Evolutionary conservation across 1,284 basidiomycete genomes (phyloP).

Genomic region (Coniferiporia weirii): DNA sequence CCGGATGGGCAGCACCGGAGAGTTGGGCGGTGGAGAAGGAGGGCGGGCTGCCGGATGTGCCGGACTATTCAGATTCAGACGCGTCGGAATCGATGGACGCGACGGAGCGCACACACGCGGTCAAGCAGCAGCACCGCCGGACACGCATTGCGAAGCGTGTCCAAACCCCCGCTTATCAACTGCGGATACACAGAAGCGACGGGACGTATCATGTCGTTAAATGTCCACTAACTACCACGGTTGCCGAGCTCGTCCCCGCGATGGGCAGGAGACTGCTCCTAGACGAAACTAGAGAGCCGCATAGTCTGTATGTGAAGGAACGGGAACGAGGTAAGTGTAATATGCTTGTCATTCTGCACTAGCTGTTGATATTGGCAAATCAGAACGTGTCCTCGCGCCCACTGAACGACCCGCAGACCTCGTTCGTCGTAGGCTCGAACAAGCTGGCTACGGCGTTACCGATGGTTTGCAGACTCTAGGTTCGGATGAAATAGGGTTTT

Average conservation of each 20-base stretch:
- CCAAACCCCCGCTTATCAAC: conserved; percentile 33
- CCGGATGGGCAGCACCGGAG: conserved; percentile 50
- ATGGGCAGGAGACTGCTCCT: conserved; percentile 56
- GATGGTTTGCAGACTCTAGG: conserved; percentile 83
- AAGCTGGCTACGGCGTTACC: conserved; percentile 84
- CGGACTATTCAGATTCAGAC: conserved; percentile 43
- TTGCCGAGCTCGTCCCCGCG: conserved; percentile 60
- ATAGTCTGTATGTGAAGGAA: conserved; percentile 80
- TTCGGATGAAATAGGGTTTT: conserved; percentile 77
- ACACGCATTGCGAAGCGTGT: conserved; percentile 9
- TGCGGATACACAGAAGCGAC: conserved; percentile 79
- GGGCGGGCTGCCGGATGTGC: conserved; percentile 35
- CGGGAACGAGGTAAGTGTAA: conserved; percentile 66
- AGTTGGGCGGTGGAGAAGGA: conserved; percentile 55
- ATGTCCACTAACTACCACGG: conserved; percentile 63
- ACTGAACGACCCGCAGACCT: conserved; percentile 86
- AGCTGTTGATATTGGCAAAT: conserved; percentile 10
- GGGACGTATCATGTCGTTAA: conserved; percentile 69
- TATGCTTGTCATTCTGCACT: conserved; percentile 13
- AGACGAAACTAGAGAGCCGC: conserved; percentile 49
- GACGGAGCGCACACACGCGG: conserved; percentile 10
- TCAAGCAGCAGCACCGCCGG: conserved; percentile 17
- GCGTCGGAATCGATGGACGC: conserved; percentile 29
- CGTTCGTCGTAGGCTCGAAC: conserved; percentile 78
- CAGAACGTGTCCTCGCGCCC: conserved; percentile 77